Conservation (phyloP, 2,329 filamentous ascomycete species). For the Xylariaceae sp. region DNA sequence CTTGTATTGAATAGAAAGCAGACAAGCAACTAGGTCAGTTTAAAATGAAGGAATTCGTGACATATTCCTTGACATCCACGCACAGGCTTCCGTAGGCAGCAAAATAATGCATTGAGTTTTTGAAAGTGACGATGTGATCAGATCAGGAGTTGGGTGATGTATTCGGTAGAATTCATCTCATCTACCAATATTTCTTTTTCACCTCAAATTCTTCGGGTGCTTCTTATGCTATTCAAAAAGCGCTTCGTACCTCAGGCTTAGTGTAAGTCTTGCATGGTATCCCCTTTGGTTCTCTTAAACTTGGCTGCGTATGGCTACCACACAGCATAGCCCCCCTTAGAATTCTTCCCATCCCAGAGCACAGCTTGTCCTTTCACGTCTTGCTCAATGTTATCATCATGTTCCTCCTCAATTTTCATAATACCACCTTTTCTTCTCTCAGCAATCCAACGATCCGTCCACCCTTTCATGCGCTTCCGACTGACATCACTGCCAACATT, state of each 20-base stretch:
- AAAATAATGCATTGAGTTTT: too few relatives aligned
- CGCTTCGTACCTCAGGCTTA: too few relatives aligned
- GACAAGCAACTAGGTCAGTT: not conserved
- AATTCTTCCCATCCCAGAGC: slow-evolving; percentile 40
- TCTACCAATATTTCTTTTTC: too few relatives aligned
- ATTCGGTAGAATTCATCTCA: too few relatives aligned
- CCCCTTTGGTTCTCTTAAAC: not conserved
- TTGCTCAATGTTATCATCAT: slow-evolving; percentile 30
- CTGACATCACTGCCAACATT: slow-evolving; percentile 64
- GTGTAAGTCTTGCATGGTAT: not conserved
- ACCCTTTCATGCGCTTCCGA: slow-evolving; percentile 58
- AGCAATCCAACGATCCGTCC: slow-evolving; percentile 59
- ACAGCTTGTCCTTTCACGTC: slow-evolving; percentile 11
- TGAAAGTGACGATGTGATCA: too few relatives aligned
- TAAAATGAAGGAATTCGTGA: too few relatives aligned
- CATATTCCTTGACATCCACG: too few relatives aligned
- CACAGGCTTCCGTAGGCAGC: too few relatives aligned
- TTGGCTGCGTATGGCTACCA: slow-evolving; percentile 32
- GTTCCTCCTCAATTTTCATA: slow-evolving; percentile 41
- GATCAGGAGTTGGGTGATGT: too few relatives aligned
- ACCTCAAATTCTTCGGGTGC: too few relatives aligned
- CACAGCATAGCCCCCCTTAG: slow-evolving; percentile 36
- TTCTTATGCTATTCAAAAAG: too few relatives aligned
- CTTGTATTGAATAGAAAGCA: not conserved
- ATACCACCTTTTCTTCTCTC: slow-evolving; percentile 56